Base-by-base conservation (phyloP, 371 early-diverging fungal genomes). In the Apophysomyces ossiformis region DNA sequence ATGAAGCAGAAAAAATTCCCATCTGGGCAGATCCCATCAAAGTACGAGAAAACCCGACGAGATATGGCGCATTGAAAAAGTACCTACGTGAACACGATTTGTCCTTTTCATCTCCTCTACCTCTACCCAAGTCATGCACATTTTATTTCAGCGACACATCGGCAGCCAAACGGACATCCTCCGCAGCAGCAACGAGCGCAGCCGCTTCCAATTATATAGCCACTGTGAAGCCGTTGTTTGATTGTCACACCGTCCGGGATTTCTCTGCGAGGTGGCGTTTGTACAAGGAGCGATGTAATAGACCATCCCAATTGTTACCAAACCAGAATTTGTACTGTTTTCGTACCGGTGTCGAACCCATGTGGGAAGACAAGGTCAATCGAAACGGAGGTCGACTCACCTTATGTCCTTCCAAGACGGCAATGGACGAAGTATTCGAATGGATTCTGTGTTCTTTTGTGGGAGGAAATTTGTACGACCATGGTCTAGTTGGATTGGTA, bases 311-410 rank as follows among this genome's bases (percentile, higher is more conserved):
- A 39, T 70, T 85, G 72, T 57, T 65, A 21, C 64, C 73, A 47
- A 81, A 85, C 61, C 86, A 84, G 39, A 87, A 83, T 44, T 47
- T 87, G 41, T 85, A 83, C 46, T 87, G 85, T 67, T 87, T 87
- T 69, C 67, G 77, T 39, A 68, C 83, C 58, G 85, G 81, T 2
- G 76, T 87, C 39, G 76, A 82, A 44, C 87, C 87, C 39, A 81
- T 85, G 82, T 87, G 87, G 87, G 87, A 87, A 66, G 87, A 87
- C 57, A 71, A 70, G n/a, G 70, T 66, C 36, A 87, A 87, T 67
- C 66, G 76, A 65, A 64, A 74, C 13, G 87, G 87, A 38, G 87
- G 87, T 2, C 76, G 87, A 5, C 61, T 87, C 13, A 79, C 83
- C 0, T 36, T 82, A 1, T 78, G 73, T 37, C 78, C 78, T 7